Base-by-base conservation (phyloP, 176 grass and related monocot species). In the Triticum monococcum region DNA sequence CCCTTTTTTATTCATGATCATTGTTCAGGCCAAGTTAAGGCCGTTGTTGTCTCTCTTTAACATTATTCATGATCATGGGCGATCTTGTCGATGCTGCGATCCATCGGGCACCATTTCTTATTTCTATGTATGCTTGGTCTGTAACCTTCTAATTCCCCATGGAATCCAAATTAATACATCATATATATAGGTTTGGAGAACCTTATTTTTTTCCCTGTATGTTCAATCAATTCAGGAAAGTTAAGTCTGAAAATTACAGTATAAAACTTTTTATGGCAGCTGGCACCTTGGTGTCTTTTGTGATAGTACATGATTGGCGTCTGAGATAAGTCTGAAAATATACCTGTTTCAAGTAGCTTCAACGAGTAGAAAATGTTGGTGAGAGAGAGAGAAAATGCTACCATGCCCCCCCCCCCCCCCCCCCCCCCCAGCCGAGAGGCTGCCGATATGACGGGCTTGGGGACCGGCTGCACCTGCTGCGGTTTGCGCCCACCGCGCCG, bases 401-500 rank as follows among this genome's bases (percentile, higher is more conserved):
- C 56, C 20, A 38, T 79, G 77, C 56, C 56, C 12, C 40, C 45
- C 12, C n/a, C n/a, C n/a, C n/a, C n/a, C n/a, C n/a, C n/a, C n/a
- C n/a, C n/a, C n/a, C n/a, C n/a, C n/a, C n/a, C n/a, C n/a, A n/a
- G n/a, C n/a, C n/a, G n/a, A n/a, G n/a, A n/a, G n/a, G n/a, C n/a
- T n/a, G n/a, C 18, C 3, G 66, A 22, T 36, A 68, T 18, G 66
- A 69, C 7, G 12, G 24, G 63, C 5, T 9, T 30, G 66, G 9
- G 18, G 33, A 66, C 24, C 18, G 71, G 57, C 20, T 91, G 86
- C 63, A 81, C 8, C 0, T 65, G 85, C 13, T 87, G 92, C 3
- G 92, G 89, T 37, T 89, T 87, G 30, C 72, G 84, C 92, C 92
- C 92, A 94, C 57, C 33, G 65, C 3, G 92, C 54, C 0, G 84